Base-by-base conservation (phyloP, 2,329 filamentous ascomycete species). In the Colletotrichum noveboracense region DNA sequence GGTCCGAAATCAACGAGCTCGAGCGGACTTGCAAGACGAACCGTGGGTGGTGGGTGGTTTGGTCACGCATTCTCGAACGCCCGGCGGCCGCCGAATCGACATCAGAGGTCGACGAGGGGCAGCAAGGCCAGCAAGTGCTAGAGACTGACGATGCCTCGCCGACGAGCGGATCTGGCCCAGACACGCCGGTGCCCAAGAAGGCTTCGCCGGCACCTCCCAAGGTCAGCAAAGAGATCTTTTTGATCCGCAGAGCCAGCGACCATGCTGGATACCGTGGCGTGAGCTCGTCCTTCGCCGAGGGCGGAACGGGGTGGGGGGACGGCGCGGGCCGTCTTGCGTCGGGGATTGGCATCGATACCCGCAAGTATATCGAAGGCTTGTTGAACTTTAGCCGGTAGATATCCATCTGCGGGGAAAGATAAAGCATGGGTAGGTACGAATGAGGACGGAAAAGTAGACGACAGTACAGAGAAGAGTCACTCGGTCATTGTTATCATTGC, bases 321-420 rank as follows among this genome's bases (percentile, higher is more conserved):
- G 91, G 91, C 5, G 90, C 92, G 2, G 89, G 88, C 24, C 89
- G 89, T 71, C 83, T 95, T 78, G 92, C 91, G 0, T 92, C 94
- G 80, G 94, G 94, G 0, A 95, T 96, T 77, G 94, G 94, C 0
- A 89, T 96, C 38, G 94, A 96, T 86, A 95, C 94, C 34, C 89
- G 92, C 82, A 90, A 90, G 81, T 96, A 96, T 83, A 91, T 96
- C 6, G 94, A 96, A 82, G 92, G 92, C 2, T 82, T 96, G 71
- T 85, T 96, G 82, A 94, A 89, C 80, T 82, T 95, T 80, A 90
- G 89, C 81, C 83, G 87, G 43, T 88, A 78, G 79, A 18, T 26
- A 14, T 56, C 14, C 34, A 18, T 36, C 5, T 6, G 24, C 26
- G 28, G n/a, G 16, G 30, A 14, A 28, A 34, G 14, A n/a, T 36